Base-by-base conservation (phyloP, 2,329 filamentous ascomycete species). In the Westerdykella sp. region DNA sequence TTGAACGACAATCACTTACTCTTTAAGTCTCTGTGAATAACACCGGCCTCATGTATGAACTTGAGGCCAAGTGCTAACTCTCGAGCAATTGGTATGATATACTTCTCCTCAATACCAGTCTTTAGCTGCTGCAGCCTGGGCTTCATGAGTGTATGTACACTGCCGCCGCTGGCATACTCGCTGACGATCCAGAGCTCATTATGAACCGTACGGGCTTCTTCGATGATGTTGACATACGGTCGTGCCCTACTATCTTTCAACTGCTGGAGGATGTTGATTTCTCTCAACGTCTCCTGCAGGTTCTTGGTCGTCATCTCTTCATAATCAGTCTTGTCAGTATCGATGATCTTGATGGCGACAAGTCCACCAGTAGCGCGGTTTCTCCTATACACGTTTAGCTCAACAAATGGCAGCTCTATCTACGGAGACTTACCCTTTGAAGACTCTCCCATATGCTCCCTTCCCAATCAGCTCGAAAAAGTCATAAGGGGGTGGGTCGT, bases 121-220 rank as follows among this genome's bases (percentile, higher is more conserved):
- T 50, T 42, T 5, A 13, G 14, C 25, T 28, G 21, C 10, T 43
- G 53, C 41, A 57, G 51, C 25, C 55, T 51, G 6, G 71, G 75
- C 47, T 73, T 71, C 73, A 82, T 79, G 54, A 84, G 57, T 7
- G 80, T 83, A 45, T 79, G 74, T 6, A 94, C 83, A 63, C 87
- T 93, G 39, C 87, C 87, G 48, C 87, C 87, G 5, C 84, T 85
- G 56, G 87, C 90, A 65, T 90, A 89, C 68, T 93, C 86, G 46
- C 85, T 90, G 43, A 93, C 80, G 72, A 93, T 87, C 87, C 87
- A 94, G 70, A 94, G 83, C 47, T 87, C 80, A 54, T 85, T 82
- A 34, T 85, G 84, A 31, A 91, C 80, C 7, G 85, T 81, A 15
- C 90, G 75, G 4, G 85, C 85, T 52, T 90, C 86, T 54, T 90